These are phyloP conservation scores for Coemansia sp. DNA, from an alignment of 192 early-diverging fungal species.

Conservation along the genomic window DNA sequence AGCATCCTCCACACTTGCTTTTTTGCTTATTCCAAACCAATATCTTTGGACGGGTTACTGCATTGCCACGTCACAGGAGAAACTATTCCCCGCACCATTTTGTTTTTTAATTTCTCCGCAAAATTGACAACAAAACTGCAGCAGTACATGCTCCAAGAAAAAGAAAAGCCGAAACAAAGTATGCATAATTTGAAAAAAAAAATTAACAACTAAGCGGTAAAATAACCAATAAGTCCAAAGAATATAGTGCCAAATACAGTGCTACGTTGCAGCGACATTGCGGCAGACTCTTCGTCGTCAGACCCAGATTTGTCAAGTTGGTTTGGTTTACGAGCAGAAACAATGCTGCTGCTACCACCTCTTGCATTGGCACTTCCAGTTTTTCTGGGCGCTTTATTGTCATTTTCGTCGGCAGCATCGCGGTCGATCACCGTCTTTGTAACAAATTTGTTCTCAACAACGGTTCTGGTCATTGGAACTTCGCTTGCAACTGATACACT, in stretches of 20 bases:
- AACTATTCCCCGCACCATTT: neutral
- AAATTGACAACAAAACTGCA: neutral
- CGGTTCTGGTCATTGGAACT: neutral
- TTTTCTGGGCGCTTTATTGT: neutral
- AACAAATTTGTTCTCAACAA: neutral
- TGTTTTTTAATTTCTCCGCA: neutral
- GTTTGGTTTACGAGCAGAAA: neutral
- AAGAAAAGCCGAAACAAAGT: neutral
- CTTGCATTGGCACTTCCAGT: neutral
- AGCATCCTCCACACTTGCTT: neutral
- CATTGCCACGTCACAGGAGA: neutral
- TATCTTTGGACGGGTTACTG: neutral
- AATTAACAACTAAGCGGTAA: neutral
- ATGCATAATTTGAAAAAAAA: no score
- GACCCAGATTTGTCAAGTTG: neutral
- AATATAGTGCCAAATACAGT: neutral
- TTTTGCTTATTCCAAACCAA: neutral
- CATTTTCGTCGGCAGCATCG: neutral
- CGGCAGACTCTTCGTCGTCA: neutral
- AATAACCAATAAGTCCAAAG: neutral
- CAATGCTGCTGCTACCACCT: neutral
- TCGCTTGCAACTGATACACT: neutral
- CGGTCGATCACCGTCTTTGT: neutral
- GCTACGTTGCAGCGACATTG: neutral
- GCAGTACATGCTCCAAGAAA: neutral